phyloP scores from a whole-genome alignment of 2,329 filamentous ascomycete species.

The Chalara sp. region DNA sequence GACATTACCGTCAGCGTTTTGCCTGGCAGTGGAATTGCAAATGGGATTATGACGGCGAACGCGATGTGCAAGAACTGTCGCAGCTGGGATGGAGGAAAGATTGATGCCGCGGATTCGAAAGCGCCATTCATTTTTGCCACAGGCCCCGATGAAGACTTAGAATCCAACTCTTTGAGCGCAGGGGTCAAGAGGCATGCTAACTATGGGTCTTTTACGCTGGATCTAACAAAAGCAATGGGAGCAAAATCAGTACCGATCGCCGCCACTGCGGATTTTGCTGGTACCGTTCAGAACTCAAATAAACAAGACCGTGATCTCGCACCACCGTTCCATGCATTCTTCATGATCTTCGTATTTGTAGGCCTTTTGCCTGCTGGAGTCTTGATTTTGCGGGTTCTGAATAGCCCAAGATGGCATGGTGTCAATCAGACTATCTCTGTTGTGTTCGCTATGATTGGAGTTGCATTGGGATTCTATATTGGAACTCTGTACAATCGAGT shows the following conservation, averaged over 20 bases:
- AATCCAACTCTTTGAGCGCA: constrained; percentile 36
- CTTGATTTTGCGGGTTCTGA: constrained; percentile 43
- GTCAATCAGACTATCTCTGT: constrained; percentile 44
- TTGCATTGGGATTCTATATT: constrained; percentile 43
- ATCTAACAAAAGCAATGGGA: constrained; percentile 46
- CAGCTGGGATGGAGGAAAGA: constrained; percentile 39
- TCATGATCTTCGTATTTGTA: constrained; percentile 51
- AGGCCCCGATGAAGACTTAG: constrained; percentile 39
- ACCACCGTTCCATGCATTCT: constrained; percentile 27
- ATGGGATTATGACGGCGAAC: constrained; percentile 37
- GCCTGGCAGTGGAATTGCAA: constrained; percentile 39
- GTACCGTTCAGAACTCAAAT: constrained; percentile 35
- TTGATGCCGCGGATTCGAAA: constrained; percentile 42
- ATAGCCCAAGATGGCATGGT: constrained; percentile 48
- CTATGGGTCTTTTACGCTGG: constrained; percentile 49
- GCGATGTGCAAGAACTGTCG: constrained; percentile 48
- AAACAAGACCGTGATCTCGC: constrained; percentile 23
- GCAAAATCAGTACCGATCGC: constrained; percentile 35
- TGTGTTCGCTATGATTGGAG: constrained; percentile 41
- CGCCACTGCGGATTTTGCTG: constrained; percentile 10
- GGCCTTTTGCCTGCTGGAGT: constrained; percentile 50
- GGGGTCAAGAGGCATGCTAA: constrained; percentile 44
- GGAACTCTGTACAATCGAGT: constrained; percentile 48
- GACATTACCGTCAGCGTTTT: constrained; percentile 39
- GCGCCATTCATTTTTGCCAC: constrained; percentile 50